Evolutionary conservation across 768 basidiomycete species (phyloP).

Genomic region (Suillus cothurnatus): DNA sequence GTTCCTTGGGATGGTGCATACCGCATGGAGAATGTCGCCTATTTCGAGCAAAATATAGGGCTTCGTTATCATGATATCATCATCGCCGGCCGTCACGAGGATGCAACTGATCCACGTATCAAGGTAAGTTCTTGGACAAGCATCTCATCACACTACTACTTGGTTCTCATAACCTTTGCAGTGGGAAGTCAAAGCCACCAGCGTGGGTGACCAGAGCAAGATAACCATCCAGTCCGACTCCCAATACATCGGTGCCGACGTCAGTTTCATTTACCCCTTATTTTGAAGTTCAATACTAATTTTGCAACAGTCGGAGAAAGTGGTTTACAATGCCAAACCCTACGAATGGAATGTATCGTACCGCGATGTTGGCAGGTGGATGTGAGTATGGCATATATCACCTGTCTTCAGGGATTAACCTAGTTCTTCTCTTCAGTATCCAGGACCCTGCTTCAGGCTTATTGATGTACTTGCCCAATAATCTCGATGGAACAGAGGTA

Average conservation of each 20-base stretch:
- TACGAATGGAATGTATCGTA: neutral
- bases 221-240: neutral
- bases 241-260: neutral
- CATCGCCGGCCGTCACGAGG: neutral
- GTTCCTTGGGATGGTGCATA: neutral
- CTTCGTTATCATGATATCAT: fast-evolving
- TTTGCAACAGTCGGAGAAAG: neutral
- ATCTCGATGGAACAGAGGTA: neutral
- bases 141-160: neutral
- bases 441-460: neutral
- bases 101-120: neutral
- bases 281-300: neutral
- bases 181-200: neutral
- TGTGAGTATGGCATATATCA: neutral
- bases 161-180: neutral
- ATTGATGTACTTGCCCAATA: neutral
- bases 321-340: no score
- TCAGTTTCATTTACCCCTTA: neutral
- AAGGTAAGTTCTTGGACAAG: neutral
- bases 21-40: neutral
- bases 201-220: no score
- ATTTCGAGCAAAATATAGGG: neutral
- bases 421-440: neutral
- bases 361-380: neutral
- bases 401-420: neutral